Conservation (phyloP, 2,329 filamentous ascomycete species). For the Aspergillus pseudoterreus region DNA sequence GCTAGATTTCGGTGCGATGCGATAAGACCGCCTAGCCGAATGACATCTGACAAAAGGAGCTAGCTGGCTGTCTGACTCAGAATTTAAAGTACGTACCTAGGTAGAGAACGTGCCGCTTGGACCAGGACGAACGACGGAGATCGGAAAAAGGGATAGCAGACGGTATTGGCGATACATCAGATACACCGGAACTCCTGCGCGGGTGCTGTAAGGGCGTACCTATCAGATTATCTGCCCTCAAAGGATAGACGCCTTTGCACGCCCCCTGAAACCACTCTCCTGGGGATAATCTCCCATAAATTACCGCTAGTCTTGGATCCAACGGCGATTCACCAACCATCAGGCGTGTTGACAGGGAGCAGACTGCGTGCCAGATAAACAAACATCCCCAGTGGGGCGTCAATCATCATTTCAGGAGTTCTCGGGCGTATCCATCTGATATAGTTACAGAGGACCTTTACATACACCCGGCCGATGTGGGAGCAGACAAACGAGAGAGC, state of each 20-base stretch:
- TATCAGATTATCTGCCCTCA: background rate
- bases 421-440: background rate
- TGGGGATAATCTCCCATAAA: background rate
- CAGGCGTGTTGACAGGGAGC: background rate
- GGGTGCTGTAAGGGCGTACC: background rate
- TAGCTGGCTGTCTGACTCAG: too few relatives aligned
- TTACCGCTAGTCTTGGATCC: background rate
- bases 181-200: too few relatives aligned
- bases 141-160: too few relatives aligned
- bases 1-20: conserved; percentile 65
- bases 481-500: background rate
- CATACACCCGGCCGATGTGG: background rate
- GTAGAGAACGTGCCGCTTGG: too few relatives aligned
- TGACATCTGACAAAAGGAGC: too few relatives aligned
- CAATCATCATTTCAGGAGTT: conserved; percentile 1
- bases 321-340: background rate
- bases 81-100: too few relatives aligned
- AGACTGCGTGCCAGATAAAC: background rate
- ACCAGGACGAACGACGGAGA: too few relatives aligned
- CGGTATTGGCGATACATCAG: too few relatives aligned
- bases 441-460: background rate
- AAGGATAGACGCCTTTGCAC: background rate
- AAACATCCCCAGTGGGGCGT: background rate
- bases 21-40: background rate
- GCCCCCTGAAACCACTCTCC: background rate